Conservation (phyloP, 1,139 yeast species). For the Pichia sp. region DNA sequence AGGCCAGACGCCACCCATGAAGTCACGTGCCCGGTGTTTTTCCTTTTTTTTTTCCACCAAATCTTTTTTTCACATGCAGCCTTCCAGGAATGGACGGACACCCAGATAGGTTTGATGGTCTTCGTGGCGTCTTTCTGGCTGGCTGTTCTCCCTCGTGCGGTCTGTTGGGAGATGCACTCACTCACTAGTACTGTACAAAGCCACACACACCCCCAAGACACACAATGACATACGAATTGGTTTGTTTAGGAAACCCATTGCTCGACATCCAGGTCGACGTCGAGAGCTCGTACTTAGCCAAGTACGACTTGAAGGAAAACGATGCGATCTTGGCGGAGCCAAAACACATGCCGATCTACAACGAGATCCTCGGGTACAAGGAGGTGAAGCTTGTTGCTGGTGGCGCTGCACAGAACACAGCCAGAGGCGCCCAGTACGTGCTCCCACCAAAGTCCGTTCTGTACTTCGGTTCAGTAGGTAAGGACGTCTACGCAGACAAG, state of each 20-base stretch:
- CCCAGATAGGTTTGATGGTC: neutral
- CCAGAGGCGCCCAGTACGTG: conserved; percentile 95
- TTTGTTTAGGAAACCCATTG: conserved; percentile 73
- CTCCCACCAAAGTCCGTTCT: conserved; percentile 79
- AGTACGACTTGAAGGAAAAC: conserved; percentile 82
- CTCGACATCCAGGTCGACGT: conserved; percentile 87
- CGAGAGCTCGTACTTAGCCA: conserved; percentile 60
- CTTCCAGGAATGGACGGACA: neutral
- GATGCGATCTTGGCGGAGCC: conserved; percentile 94
- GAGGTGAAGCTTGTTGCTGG: conserved; percentile 84
- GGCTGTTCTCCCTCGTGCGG: neutral
- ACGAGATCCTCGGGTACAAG: conserved; percentile 62
- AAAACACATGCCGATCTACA: conserved; percentile 80
- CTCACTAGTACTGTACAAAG: too few relatives aligned
- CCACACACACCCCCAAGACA: too few relatives aligned
- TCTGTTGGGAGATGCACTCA: neutral
- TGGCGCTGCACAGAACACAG: conserved; percentile 99
- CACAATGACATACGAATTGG: conserved; percentile 50
- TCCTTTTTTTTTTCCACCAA: neutral
- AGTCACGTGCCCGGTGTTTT: neutral
- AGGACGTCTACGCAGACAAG: conserved; percentile 81
- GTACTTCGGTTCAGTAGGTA: conserved; percentile 95
- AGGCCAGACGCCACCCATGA: too few relatives aligned
- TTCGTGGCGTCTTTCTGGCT: neutral
- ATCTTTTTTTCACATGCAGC: neutral